phyloP scores from a whole-genome alignment of 1,139 yeast species.

The Magnusiomyces starmeri region DNA sequence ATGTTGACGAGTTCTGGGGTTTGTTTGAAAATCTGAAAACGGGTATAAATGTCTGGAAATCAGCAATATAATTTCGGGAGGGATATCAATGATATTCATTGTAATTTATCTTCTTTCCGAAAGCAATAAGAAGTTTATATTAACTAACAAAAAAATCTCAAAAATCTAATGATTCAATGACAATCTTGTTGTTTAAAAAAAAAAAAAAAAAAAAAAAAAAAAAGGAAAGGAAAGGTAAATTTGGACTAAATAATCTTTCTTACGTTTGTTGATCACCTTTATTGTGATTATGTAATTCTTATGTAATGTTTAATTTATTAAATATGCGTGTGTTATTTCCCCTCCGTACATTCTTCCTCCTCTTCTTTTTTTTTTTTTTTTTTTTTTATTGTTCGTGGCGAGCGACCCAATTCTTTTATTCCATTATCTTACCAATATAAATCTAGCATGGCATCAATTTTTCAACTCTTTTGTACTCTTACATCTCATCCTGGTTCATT shows the following conservation, averaged over 20 bases:
- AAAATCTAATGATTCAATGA: neutral
- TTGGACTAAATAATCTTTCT: too few species aligned
- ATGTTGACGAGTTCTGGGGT: neutral
- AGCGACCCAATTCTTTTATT: neutral
- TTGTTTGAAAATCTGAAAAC: neutral
- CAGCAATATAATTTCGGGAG: neutral
- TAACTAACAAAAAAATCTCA: neutral
- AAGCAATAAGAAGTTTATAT: neutral
- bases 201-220: neutral
- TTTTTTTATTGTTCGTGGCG: too few species aligned
- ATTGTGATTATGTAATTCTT: neutral
- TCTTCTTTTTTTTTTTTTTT: neutral
- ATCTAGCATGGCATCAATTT: conserved; percentile 1
- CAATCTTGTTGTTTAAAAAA: neutral
- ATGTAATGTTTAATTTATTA: neutral
- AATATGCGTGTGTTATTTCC: neutral
- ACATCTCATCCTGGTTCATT: conserved; percentile 6
- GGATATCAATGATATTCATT: neutral
- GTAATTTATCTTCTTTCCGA: neutral
- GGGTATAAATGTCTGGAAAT: neutral
- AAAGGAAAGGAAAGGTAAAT: neutral
- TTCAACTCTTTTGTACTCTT: neutral
- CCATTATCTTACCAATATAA: neutral
- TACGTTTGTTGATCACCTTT: too few species aligned
- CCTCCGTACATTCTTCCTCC: neutral